Base-by-base conservation (phyloP, 2,329 filamentous ascomycete species). In the Scedosporium apiospermum region DNA sequence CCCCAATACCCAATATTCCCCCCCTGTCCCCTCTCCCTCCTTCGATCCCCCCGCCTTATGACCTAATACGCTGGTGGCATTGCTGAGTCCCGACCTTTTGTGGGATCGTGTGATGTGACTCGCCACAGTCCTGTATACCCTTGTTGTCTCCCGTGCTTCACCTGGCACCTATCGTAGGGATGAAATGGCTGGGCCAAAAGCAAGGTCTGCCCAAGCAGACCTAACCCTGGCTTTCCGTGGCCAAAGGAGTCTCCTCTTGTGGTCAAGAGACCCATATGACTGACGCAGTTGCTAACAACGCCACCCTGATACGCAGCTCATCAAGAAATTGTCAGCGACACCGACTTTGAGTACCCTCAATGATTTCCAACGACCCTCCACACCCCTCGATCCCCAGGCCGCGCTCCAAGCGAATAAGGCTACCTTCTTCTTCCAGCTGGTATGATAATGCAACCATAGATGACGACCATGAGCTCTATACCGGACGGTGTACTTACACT, bases 371-470 rank as follows among this genome's bases (percentile, higher is more conserved):
- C 78, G 78, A 66, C 73, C 75, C 60, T 71, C 73, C 66, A 76
- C 76, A 58, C 75, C 77, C 59, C 71, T 81, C 67, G 92, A 97
- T 74, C 87, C 92, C n/a, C 93, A 96, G 77, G 87, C 88, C 59
- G 89, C 92, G 57, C 81, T 98, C 59, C 93, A 97, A 75, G 95
- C 93, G 63, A 99, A 99, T 78, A 97, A 96, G 77, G 93, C 93
- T 63, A 96, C 93, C 10, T 99, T 99, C 78, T 99, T 99, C 82
- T 98, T 98, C 75, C 90, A 95, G 75, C 81, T 99, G 75, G 92
- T 96, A 84, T 73, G 86, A 55, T 62, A 30, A 30, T 34, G 41
- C 21, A 26, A 49, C 27, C 23, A 30, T 21, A 26, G 51, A 18
- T 26, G 14, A 30, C 38, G 23, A 51, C 9, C 30, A 49, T 60